Base-by-base conservation (phyloP, 306 rosid genomes). In the Begonia peltatifolia region DNA sequence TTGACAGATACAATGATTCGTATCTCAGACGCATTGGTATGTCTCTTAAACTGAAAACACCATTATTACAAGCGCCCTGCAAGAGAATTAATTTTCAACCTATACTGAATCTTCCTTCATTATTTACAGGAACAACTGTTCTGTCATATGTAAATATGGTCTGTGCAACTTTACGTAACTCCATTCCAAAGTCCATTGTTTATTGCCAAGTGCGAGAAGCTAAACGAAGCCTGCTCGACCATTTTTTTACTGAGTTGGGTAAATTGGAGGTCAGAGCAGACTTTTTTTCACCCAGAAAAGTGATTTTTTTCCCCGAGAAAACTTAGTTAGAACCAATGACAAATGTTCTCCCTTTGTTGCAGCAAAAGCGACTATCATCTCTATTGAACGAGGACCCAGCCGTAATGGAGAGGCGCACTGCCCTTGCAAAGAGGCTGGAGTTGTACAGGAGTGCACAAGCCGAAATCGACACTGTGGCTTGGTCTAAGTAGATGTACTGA, bases 201-300 rank as follows among this genome's bases (percentile, higher is more conserved):
- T 75, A 84, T 55, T 84, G 94, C 60, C 96, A 88, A 79, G 95
- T 88, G 67, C 78, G 88, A 3, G 96, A 88, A 70, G 96, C 95
- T 20, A 88, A 88, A 72, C 68, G 95, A 57, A 68, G 82, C 78
- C 73, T 88, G 6, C 94, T 84, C 11, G 95, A 82, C 58, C 87
- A 76, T 68, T 88, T 88, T 61, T 88, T 77, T 75, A 66, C 82
- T 0, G 96, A 88, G 1, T 48, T 88, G 57, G 96, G 95, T 46
- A 84, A 77, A 82, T 38, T 84, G 64, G 96, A 88, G 73, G 96
- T 84, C 58, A 64, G 74, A 44, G 25, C 5, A 10, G 9, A 25
- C n/a, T 8, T 7, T 11, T 38, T n/a, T 18, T 46, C 12, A 50
- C 18, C 10, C 36, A 30, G 6, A 30, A 30, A 30, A 30, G 8